These are phyloP conservation scores for Clarireedia homoeocarpa DNA, from an alignment of 2,329 filamentous ascomycete species.

Conservation along the genomic window DNA sequence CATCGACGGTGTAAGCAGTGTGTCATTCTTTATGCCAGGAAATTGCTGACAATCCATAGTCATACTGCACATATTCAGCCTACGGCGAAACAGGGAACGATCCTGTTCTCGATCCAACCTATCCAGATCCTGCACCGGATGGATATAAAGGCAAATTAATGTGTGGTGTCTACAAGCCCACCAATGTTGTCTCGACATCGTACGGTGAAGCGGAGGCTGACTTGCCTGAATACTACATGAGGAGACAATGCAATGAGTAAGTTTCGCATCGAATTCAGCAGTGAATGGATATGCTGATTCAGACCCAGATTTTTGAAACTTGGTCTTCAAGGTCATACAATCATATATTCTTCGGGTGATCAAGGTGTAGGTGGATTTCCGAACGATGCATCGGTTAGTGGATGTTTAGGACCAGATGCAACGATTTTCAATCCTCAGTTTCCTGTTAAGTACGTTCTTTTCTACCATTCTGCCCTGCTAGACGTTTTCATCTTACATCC, in stretches of 20 bases:
- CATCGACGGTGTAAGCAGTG: conserved; percentile 7
- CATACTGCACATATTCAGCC: conserved; percentile 12
- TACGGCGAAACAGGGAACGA: conserved; percentile 11
- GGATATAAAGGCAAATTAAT: conserved; percentile 42
- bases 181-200: conserved; percentile 38
- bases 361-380: conserved; percentile 33
- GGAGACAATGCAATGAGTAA: conserved; percentile 40
- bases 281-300: neutral
- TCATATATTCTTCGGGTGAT: conserved; percentile 40
- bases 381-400: conserved; percentile 27
- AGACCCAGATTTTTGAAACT: conserved; percentile 37
- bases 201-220: conserved; percentile 46
- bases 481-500: too few relatives aligned
- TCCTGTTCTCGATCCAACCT: conserved; percentile 37
- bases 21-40: neutral
- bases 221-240: conserved; percentile 45
- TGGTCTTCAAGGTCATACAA: conserved; percentile 37
- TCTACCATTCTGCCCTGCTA: too few relatives aligned
- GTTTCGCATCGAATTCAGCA: neutral
- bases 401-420: conserved; percentile 37
- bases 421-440: conserved; percentile 37
- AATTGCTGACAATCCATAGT: neutral
- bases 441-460: conserved; percentile 19
- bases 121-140: conserved; percentile 39
- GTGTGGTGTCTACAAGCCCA: conserved; percentile 39